Conservation (phyloP, 352 stramenopile species). For the Phytophthora meadii region DNA sequence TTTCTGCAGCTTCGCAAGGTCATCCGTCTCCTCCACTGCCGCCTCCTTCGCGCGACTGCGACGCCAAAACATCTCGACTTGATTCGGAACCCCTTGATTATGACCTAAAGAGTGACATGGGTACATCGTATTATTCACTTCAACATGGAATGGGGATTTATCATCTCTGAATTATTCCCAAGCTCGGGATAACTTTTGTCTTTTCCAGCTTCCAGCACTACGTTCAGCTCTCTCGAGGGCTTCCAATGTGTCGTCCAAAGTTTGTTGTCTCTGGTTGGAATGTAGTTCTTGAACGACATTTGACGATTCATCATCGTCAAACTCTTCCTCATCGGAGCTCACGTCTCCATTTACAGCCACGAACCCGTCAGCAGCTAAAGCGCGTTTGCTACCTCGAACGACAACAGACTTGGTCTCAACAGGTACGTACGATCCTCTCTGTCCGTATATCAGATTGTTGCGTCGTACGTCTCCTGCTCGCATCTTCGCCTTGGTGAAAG, state of each 20-base stretch:
- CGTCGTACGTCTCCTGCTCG: conserved; percentile 46
- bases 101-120: conserved; percentile 23
- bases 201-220: conserved; percentile 13
- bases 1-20: conserved; percentile 69
- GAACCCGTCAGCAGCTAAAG: conserved; percentile 56
- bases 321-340: conserved; percentile 44
- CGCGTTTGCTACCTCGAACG: conserved; percentile 34
- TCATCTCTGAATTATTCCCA: conserved; percentile 22
- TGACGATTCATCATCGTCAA: conserved; percentile 20
- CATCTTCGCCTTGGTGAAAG: conserved; percentile 34
- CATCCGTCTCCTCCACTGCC: conserved; percentile 36
- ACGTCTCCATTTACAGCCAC: conserved; percentile 60
- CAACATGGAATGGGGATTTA: not conserved
- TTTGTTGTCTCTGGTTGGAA: conserved; percentile 12
- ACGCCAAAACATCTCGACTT: conserved; percentile 66
- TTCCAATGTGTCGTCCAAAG: conserved; percentile 46
- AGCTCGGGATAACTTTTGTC: conserved; percentile 16
- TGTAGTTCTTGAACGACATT: conserved; percentile 8
- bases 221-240: conserved; percentile 54
- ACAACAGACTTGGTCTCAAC: conserved; percentile 59
- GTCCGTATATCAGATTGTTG: conserved; percentile 52
- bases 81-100: not conserved
- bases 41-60: conserved; percentile 43
- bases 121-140: conserved; percentile 8
- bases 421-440: conserved; percentile 53